These are phyloP conservation scores for Nepenthes alata DNA, from an alignment of 179 eudicot genomes.

Conservation along the genomic window DNA sequence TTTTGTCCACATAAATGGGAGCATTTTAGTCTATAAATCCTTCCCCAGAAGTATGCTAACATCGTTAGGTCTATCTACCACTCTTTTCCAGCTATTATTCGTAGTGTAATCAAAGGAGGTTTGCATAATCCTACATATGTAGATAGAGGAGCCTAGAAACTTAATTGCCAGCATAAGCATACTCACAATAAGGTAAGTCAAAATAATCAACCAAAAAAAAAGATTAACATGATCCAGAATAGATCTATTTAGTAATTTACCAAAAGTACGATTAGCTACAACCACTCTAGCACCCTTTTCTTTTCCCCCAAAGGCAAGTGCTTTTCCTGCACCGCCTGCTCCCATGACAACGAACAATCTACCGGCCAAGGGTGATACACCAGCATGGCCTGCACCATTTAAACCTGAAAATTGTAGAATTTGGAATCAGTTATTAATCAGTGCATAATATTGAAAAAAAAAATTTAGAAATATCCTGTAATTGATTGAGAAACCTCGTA, in stretches of 20 bases:
- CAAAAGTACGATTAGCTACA: constrained; percentile 60
- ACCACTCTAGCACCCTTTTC: constrained; percentile 67
- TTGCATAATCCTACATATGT: too few relatives aligned
- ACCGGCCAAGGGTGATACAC: constrained; percentile 53
- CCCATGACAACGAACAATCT: constrained; percentile 63
- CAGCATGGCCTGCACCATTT: constrained; percentile 8
- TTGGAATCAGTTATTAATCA: constrained; percentile 1
- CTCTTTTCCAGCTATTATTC: too few relatives aligned
- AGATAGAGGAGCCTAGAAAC: too few relatives aligned
- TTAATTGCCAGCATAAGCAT: too few relatives aligned
- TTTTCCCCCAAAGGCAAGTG: constrained; percentile 74
- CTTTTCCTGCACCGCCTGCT: constrained; percentile 86
- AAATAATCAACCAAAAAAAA: not conserved
- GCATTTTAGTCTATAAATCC: too few relatives aligned
- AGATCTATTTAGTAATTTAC: constrained; percentile 12
- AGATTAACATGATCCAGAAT: too few relatives aligned
- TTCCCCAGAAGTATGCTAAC: too few relatives aligned
- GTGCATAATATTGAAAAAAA: not conserved
- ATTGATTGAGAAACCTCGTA: constrained; percentile 23
- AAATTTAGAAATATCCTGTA: not conserved
- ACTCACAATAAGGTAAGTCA: not conserved
- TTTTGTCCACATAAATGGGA: too few relatives aligned
- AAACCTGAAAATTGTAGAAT: constrained; percentile 17
- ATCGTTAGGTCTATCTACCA: too few relatives aligned
- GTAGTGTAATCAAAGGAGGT: too few relatives aligned